Percentiles rank a stretch among this genome's conserved stretches.
Evolutionary conservation across 495 filamentous ascomycete genomes (phyloP).

Genomic region (Penicillium maclennaniae): DNA sequence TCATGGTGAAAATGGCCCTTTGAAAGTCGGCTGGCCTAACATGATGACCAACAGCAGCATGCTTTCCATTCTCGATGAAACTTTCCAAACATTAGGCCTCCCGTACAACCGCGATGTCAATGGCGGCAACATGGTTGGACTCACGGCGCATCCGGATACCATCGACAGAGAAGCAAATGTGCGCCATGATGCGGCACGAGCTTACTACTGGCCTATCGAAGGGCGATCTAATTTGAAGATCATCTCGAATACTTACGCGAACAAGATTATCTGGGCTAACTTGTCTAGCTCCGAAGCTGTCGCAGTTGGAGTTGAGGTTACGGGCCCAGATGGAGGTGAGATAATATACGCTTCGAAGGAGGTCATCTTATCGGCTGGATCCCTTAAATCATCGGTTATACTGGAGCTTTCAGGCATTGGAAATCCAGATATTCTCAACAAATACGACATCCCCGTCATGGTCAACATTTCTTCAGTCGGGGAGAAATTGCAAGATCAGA

Average conservation of each 20-base stretch:
- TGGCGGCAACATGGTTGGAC: constrained; percentile 37
- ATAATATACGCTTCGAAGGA: constrained; percentile 49
- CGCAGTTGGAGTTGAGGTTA: constrained; percentile 27
- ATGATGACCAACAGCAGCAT: constrained; percentile 21
- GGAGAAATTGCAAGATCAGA: constrained; percentile 48
- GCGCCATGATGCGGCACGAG: constrained; percentile 48
- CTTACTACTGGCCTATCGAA: constrained; percentile 42
- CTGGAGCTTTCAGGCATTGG: constrained; percentile 64
- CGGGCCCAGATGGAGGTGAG: constrained; percentile 8
- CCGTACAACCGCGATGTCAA: constrained; percentile 38
- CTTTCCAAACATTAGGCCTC: constrained; percentile 28
- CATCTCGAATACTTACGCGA: constrained; percentile 31
- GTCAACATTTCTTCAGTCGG: constrained; percentile 43
- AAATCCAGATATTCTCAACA: constrained; percentile 30
- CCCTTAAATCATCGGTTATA: constrained; percentile 53
- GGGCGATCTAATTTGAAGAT: constrained; percentile 28
- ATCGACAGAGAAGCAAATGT: constrained; percentile 42
- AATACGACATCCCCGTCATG: constrained; percentile 34
- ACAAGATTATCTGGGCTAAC: constrained; percentile 32
- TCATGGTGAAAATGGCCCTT: constrained; percentile 43
- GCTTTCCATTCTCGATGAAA: constrained; percentile 23
- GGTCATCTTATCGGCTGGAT: constrained; percentile 56
- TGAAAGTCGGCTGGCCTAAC: constrained; percentile 48
- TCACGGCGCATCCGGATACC: constrained; percentile 38
- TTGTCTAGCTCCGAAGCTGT: constrained; percentile 5